phyloP scores from a whole-genome alignment of 106 monocot species.

The Hemerocallis citrina region DNA sequence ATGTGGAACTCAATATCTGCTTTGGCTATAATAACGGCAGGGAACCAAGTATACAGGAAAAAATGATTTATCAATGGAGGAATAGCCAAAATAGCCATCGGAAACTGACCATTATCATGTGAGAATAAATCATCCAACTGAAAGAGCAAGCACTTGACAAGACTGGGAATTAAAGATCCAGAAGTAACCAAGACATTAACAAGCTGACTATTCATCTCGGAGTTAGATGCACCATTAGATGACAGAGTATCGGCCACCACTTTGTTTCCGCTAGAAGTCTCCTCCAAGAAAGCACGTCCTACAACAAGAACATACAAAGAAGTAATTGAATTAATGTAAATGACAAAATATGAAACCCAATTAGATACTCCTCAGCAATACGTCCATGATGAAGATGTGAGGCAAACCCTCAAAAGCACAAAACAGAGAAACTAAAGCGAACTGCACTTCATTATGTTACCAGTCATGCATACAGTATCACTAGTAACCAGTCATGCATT shows the following conservation, averaged over 20 bases:
- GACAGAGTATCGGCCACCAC: constrained; percentile 3
- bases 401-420: background rate
- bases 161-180: constrained; percentile 81
- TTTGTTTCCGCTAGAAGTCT: constrained; percentile 31
- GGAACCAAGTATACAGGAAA: background rate
- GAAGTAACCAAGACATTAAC: constrained; percentile 81
- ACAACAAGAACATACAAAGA: constrained; percentile 9
- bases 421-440: too few species aligned
- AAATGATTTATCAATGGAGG: too few species aligned
- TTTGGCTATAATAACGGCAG: background rate
- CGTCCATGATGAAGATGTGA: background rate
- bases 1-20: background rate
- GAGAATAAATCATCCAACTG: constrained; percentile 61
- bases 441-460: too few species aligned
- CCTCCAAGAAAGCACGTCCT: constrained; percentile 58
- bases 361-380: background rate
- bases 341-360: background rate
- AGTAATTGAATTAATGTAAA: background rate
- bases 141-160: constrained; percentile 85
- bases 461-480: too few species aligned
- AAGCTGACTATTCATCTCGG: constrained; percentile 19
- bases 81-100: background rate
- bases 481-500: too few species aligned
- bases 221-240: constrained; percentile 7
- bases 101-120: constrained; percentile 63